Conservation (phyloP, 306 rosid genomes). For the Quercus engelmannii region DNA sequence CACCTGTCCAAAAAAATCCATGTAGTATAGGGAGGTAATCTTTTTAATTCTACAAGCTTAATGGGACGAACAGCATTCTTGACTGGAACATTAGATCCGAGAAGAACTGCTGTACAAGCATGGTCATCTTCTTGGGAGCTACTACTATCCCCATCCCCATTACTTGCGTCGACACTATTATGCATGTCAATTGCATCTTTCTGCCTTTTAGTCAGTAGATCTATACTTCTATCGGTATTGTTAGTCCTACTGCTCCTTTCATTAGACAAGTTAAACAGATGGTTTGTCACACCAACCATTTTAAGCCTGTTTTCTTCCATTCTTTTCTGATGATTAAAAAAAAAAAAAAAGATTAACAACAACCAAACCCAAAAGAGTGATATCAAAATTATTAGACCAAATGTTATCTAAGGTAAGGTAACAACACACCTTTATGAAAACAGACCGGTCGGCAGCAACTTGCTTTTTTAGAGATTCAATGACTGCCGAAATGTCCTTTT, state of each 20-base stretch:
- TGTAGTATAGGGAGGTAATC: slow-evolving; percentile 93
- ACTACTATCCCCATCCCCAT: slow-evolving; percentile 53
- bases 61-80: slow-evolving; percentile 94
- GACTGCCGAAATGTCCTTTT: slow-evolving; percentile 51
- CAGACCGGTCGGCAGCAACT: slow-evolving; percentile 56
- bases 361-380: background rate
- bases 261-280: slow-evolving; percentile 43
- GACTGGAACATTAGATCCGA: slow-evolving; percentile 85
- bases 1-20: slow-evolving; percentile 99
- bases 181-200: slow-evolving; percentile 84
- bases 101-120: slow-evolving; percentile 88
- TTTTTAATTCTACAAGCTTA: slow-evolving; percentile 74
- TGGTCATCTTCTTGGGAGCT: slow-evolving; percentile 66
- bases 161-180: slow-evolving; percentile 60
- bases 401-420: slow-evolving; percentile 4
- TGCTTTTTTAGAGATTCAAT: slow-evolving; percentile 81
- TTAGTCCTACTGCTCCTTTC: slow-evolving; percentile 39
- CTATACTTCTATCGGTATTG: slow-evolving; percentile 41
- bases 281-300: slow-evolving; percentile 57
- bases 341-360: background rate
- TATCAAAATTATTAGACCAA: slow-evolving; percentile 13
- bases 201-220: slow-evolving; percentile 76
- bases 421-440: slow-evolving; percentile 55
- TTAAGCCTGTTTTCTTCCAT: slow-evolving; percentile 80
- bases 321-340: slow-evolving; percentile 53